Evolutionary conservation across 106 monocot genomes (phyloP), one percentile per base, ranked within the genome.

Genomic region (Allium fistulosum): DNA sequence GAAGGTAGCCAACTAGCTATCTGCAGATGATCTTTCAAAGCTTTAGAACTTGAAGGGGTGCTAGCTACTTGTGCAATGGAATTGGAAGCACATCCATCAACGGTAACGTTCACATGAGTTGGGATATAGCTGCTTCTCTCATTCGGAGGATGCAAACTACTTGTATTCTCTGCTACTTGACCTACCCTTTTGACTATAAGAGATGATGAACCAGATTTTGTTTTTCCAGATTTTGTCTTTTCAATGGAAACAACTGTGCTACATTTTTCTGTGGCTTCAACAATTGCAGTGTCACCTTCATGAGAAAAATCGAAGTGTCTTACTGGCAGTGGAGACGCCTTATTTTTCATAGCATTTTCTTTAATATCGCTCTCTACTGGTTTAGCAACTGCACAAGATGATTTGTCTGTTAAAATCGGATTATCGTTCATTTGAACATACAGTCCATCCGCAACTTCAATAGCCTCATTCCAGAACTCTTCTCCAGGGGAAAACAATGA

Each of bases 381-480:
- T 53, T 75, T 77, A 15, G 50, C 48, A 45, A 52, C 70, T 22
- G 62, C 77, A 75, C 59, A 71, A 45, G 85, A 77, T 13, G 57
- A 83, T 59, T 63, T 53, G 17, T 74, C 80, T 17, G 61, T 69
- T 15, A 58, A 22, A 61, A 63, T 58, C 51, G 72, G 80, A 26
- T 67, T 61, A 18, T 74, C 64, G 1, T 5, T 37, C 26, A 12
- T 57, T 14, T 79, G 82, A 74, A 26, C 51, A 76, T 63, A 55
- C 45, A 99, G 71, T 60, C 81, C 72, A 79, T 99, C 99, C 60
- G 79, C 99, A 77, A 90, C 85, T 65, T 99, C 69, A 72, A 99
- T 87, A n/a, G 99, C 99, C 61, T 93, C 93, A 61, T 83, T 83
- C 99, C 99, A 99, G 63, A 99, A 99, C 26, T 99, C 99, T 26